A percentile compares a stretch with the other conserved stretches of the same genome.
Evolutionary conservation across 208 protist genomes (phyloP).

Genomic region (Crithidia brevicula): DNA sequence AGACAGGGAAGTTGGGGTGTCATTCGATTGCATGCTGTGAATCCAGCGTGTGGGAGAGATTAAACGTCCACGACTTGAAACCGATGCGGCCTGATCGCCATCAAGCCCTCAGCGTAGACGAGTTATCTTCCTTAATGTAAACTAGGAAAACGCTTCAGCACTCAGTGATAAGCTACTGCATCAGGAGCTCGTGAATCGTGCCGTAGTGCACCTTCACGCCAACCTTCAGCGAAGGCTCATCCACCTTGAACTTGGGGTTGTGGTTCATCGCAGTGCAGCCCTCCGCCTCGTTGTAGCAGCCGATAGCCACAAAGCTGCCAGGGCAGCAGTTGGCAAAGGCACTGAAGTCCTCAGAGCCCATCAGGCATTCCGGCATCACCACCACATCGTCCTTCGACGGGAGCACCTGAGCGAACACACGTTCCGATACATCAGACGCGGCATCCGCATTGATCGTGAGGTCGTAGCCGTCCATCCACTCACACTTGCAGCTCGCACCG

Average conservation of each 20-base stretch:
- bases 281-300: slow-evolving; percentile 38
- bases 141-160: too few relatives aligned
- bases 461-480: slow-evolving; percentile 43
- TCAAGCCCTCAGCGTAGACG: background rate
- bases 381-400: slow-evolving; percentile 32
- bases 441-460: slow-evolving; percentile 48
- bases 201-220: slow-evolving; percentile 47
- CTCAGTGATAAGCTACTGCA: slow-evolving; percentile 8
- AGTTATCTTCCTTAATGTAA: too few relatives aligned
- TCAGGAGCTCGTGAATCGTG: slow-evolving; percentile 20
- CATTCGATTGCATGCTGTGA: too few relatives aligned
- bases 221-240: slow-evolving; percentile 52
- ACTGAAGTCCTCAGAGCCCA: slow-evolving; percentile 55
- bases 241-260: slow-evolving; percentile 54
- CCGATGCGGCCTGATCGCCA: too few relatives aligned
- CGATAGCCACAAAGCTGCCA: slow-evolving; percentile 51
- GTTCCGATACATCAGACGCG: slow-evolving; percentile 40
- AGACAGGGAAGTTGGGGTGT: background rate
- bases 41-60: too few relatives aligned
- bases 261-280: slow-evolving; percentile 43
- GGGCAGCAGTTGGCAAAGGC: slow-evolving; percentile 39
- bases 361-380: slow-evolving; percentile 25
- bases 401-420: slow-evolving; percentile 35
- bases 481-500: slow-evolving; percentile 35
- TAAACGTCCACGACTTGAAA: too few relatives aligned